Conservation (phyloP, 73 alveolate genomes). For the Breviolum minutum region DNA sequence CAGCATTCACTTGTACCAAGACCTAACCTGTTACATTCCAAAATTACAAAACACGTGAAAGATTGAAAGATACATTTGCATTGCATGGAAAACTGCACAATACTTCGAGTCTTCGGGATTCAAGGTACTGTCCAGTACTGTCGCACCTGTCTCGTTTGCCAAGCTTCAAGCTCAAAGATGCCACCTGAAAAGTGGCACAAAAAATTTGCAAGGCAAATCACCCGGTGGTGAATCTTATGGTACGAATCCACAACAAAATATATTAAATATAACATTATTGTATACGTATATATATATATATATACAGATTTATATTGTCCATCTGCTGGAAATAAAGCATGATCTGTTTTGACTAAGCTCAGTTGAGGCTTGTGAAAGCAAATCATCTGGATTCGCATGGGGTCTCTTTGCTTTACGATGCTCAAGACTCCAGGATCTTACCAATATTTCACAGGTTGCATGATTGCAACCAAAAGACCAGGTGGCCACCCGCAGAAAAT, state of each 20-base stretch:
- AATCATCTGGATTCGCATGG: too few species aligned
- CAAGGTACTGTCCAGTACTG: neutral
- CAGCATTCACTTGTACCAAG: neutral
- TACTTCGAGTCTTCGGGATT: too few species aligned
- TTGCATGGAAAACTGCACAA: neutral
- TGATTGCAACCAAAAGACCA: neutral
- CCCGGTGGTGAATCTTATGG: neutral
- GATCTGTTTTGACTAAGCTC: too few species aligned
- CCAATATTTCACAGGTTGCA: neutral
- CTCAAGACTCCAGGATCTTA: too few species aligned
- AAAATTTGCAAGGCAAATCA: neutral
- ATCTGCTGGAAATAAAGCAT: too few species aligned
- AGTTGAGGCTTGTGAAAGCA: too few species aligned
- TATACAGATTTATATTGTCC: too few species aligned
- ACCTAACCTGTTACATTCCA: too few species aligned
- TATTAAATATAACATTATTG: neutral
- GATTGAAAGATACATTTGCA: neutral
- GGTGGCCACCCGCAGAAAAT: constrained; percentile 81
- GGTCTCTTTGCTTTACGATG: too few species aligned
- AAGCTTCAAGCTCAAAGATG: constrained; percentile 60
- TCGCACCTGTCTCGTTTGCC: neutral
- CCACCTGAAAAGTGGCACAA: constrained; percentile 11
- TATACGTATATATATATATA: too few species aligned
- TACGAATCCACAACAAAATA: neutral
- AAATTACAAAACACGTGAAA: too few species aligned